phyloP scores from a whole-genome alignment of 176 grass and related monocot species.

The Calamus simplicifolius region DNA sequence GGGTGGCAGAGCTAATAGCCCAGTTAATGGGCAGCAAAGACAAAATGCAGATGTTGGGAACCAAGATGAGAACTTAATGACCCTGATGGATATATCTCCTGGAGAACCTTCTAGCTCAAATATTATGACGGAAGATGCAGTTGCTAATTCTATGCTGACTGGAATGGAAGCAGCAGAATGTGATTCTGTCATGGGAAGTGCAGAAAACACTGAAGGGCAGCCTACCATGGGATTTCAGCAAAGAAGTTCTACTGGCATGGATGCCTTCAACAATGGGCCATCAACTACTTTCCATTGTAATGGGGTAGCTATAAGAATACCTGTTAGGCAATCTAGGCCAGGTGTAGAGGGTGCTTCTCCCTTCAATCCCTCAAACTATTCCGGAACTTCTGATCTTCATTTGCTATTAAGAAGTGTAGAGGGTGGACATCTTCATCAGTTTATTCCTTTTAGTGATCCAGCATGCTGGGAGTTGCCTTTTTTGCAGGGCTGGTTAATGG shows the following conservation, averaged over 20 bases:
- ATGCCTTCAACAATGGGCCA: constrained; percentile 23
- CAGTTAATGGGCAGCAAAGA: constrained; percentile 34
- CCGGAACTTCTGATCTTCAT: constrained; percentile 52
- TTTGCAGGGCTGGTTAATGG: constrained; percentile 84
- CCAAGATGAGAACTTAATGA: constrained; percentile 27
- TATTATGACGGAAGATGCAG: constrained; percentile 13
- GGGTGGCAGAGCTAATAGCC: constrained; percentile 33
- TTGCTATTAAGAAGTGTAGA: constrained; percentile 75
- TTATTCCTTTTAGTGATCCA: constrained; percentile 44
- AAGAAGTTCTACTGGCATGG: constrained; percentile 20
- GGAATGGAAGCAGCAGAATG: constrained; percentile 17
- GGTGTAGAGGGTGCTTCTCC: constrained; percentile 15
- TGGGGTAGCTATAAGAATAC: constrained; percentile 14
- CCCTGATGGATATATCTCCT: constrained; percentile 73
- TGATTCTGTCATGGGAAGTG: background rate
- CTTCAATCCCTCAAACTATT: constrained; percentile 27
- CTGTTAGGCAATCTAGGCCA: constrained; percentile 21
- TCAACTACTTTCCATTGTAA: constrained; percentile 25
- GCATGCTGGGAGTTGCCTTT: constrained; percentile 88
- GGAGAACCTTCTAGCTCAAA: constrained; percentile 47
- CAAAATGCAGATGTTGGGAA: constrained; percentile 34
- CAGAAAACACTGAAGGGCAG: constrained; percentile 8
- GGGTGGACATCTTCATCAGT: constrained; percentile 41
- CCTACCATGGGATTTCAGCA: constrained; percentile 19
- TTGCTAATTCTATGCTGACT: constrained; percentile 5